These are phyloP conservation scores for Tolypocladium pustulatum DNA, from an alignment of 2,329 filamentous ascomycete genomes.

Conservation along the genomic window DNA sequence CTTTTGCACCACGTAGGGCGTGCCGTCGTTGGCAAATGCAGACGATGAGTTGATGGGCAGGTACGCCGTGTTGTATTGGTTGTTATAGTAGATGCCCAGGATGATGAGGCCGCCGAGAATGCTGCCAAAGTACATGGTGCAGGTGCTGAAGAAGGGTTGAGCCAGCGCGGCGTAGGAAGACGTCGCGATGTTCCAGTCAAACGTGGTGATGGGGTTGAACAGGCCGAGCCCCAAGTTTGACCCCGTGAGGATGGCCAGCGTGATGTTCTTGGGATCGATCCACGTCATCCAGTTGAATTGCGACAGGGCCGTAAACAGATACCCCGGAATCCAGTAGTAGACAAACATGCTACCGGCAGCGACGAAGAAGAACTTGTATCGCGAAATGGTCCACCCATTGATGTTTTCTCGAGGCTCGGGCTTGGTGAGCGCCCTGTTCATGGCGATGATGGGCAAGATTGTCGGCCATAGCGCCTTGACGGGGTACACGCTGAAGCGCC, in stretches of 20 bases:
- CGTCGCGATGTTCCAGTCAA: slow-evolving; percentile 29
- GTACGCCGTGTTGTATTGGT: slow-evolving; percentile 32
- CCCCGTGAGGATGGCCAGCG: slow-evolving; percentile 28
- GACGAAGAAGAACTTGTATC: slow-evolving; percentile 33
- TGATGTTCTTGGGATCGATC: slow-evolving; percentile 36
- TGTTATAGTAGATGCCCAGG: slow-evolving; percentile 29
- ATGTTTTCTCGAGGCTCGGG: slow-evolving; percentile 15
- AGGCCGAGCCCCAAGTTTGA: slow-evolving; percentile 28
- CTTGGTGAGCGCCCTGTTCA: slow-evolving; percentile 30
- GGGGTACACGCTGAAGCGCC: slow-evolving; percentile 41
- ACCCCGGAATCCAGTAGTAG: slow-evolving; percentile 43
- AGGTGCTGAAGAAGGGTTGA: slow-evolving; percentile 27
- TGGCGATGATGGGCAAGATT: slow-evolving; percentile 34
- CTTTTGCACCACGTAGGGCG: slow-evolving; percentile 20
- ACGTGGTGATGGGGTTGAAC: slow-evolving; percentile 25
- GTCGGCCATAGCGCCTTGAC: slow-evolving; percentile 41
- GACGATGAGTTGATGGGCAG: slow-evolving; percentile 34
- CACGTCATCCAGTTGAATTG: slow-evolving; percentile 46
- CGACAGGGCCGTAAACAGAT: slow-evolving; percentile 34
- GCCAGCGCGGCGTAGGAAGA: slow-evolving; percentile 25
- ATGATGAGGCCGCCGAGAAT: slow-evolving; percentile 27
- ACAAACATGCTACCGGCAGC: slow-evolving; percentile 34
- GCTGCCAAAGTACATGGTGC: slow-evolving; percentile 23
- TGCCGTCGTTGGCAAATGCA: slow-evolving; percentile 31
- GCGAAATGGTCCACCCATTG: slow-evolving; percentile 28